These are phyloP conservation scores for Malbranchea zuffiana DNA, from an alignment of 2,329 filamentous ascomycete genomes.

Conservation along the genomic window DNA sequence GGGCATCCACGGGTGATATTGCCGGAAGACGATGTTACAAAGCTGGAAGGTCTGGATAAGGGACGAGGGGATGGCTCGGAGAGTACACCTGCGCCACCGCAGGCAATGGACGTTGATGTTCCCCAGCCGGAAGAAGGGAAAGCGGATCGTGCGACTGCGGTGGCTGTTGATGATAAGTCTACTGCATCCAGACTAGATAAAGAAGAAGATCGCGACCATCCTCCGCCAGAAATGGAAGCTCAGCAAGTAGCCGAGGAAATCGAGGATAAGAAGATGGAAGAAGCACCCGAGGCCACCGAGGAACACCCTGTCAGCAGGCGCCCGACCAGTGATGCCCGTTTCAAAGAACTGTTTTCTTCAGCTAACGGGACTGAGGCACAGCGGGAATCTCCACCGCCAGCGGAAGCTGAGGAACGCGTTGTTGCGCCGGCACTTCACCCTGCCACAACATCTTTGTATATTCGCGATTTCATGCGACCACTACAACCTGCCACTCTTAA, in stretches of 20 bases:
- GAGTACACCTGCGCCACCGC: neutral
- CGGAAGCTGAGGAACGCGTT: constrained; percentile 28
- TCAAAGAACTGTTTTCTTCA: constrained; percentile 38
- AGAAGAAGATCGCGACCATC: too few relatives aligned
- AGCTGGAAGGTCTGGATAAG: neutral
- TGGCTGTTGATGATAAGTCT: neutral
- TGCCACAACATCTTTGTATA: constrained; percentile 70
- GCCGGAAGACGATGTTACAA: constrained; percentile 21
- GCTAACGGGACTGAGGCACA: constrained; percentile 19
- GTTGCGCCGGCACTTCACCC: constrained; percentile 54
- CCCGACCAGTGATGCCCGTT: constrained; percentile 34
- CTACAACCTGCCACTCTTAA: constrained; percentile 58
- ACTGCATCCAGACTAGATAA: neutral
- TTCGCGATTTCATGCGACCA: constrained; percentile 81
- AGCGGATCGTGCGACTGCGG: neutral
- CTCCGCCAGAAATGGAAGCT: too few relatives aligned
- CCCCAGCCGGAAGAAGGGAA: too few relatives aligned
- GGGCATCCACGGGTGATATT: constrained; percentile 21
- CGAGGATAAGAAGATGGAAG: constrained; percentile 5
- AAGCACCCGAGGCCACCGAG: constrained; percentile 11
- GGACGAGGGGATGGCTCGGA: neutral
- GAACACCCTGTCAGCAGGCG: constrained; percentile 22
- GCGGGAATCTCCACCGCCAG: constrained; percentile 20
- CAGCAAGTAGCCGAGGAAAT: too few relatives aligned
- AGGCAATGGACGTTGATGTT: constrained; percentile 5